phyloP scores from a whole-genome alignment of 345 rosid genomes.

The Eucalyptus regnans region DNA sequence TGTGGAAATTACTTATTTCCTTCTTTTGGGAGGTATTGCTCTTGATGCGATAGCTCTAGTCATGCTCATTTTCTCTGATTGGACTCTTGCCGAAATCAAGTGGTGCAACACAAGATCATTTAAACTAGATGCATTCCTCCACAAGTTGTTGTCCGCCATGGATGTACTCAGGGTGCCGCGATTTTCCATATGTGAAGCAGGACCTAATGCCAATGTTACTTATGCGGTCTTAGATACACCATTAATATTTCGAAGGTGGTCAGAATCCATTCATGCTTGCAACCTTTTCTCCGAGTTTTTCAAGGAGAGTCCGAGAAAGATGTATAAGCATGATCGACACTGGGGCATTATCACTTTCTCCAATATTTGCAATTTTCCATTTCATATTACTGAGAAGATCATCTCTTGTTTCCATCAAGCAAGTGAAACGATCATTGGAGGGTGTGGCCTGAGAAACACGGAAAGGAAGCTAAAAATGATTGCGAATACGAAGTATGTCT shows the following conservation, averaged over 20 bases:
- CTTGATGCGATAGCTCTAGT: not conserved
- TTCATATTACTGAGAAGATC: no score
- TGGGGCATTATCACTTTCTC: slow-evolving; percentile 11
- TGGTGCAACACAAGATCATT: no score
- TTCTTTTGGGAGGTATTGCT: not conserved
- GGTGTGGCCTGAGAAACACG: no score
- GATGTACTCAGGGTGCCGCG: not conserved
- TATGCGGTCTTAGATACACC: not conserved
- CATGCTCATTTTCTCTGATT: not conserved
- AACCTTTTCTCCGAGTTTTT: not conserved
- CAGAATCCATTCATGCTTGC: not conserved
- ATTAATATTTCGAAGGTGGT: not conserved
- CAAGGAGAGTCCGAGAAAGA: not conserved
- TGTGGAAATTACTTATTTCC: not conserved
- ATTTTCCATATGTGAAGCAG: not conserved
- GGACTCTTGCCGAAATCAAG: not conserved
- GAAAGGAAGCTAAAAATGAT: no score
- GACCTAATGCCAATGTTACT: not conserved
- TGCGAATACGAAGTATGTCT: no score
- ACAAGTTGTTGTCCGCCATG: not conserved
- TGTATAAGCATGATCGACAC: not conserved
- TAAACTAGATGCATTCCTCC: not conserved
- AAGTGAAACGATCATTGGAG: no score
- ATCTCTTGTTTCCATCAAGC: no score
- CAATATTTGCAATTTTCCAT: no score